Conservation (phyloP, 2,329 filamentous ascomycete genomes). For the Curvularia eragrostidis region DNA sequence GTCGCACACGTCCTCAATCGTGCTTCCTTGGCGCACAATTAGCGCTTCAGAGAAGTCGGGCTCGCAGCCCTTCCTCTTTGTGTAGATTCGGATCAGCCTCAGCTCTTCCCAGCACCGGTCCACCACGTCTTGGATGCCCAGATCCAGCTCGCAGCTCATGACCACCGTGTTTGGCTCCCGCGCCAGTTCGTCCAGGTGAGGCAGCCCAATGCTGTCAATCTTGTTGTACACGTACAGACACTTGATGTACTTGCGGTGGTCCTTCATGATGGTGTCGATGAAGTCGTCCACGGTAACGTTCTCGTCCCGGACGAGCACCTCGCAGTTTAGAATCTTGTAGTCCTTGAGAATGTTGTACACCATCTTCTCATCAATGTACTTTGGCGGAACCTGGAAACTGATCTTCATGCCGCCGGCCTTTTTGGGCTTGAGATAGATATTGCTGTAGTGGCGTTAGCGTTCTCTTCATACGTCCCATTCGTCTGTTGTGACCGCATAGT, state of each 20-base stretch:
- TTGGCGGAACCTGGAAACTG: constrained; percentile 88
- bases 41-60: constrained; percentile 90
- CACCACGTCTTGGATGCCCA: constrained; percentile 91
- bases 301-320: constrained; percentile 94
- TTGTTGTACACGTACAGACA: constrained; percentile 99
- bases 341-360: constrained; percentile 95
- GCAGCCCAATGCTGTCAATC: constrained; percentile 91
- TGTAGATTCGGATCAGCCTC: constrained; percentile 84
- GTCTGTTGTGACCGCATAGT: too few species aligned
- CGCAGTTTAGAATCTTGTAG: constrained; percentile 98
- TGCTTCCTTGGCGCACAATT: constrained; percentile 87
- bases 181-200: constrained; percentile 90
- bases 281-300: constrained; percentile 94
- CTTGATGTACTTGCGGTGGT: constrained; percentile 96
- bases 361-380: constrained; percentile 96
- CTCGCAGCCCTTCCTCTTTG: constrained; percentile 86
- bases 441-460: constrained; percentile 59
- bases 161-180: constrained; percentile 93
- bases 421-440: constrained; percentile 96
- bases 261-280: constrained; percentile 99
- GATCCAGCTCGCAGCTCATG: constrained; percentile 96
- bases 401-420: constrained; percentile 99
- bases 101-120: constrained; percentile 96
- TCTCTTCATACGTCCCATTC: not conserved
- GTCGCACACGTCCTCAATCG: constrained; percentile 97